Conservation (phyloP, 208 protist species). For the Blastocrithidia nonstop region DNA sequence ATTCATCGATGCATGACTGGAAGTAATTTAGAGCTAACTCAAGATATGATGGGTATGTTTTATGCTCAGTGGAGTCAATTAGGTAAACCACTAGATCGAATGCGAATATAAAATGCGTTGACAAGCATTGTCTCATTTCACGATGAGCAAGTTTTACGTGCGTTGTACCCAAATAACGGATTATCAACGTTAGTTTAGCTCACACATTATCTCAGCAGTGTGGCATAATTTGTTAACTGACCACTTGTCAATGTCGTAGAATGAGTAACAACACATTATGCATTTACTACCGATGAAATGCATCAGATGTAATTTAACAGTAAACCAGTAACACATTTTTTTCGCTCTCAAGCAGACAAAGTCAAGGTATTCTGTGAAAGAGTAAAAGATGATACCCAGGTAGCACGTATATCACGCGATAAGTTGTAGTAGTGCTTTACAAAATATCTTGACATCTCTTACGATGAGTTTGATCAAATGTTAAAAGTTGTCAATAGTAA, state of each 20-base stretch:
- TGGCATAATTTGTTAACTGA: slow-evolving; percentile 53
- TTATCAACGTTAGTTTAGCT: slow-evolving; percentile 45
- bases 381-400: slow-evolving; percentile 22
- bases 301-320: slow-evolving; percentile 13
- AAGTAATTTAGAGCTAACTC: slow-evolving; percentile 40
- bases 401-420: slow-evolving; percentile 17
- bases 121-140: slow-evolving; percentile 21
- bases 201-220: slow-evolving; percentile 54
- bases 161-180: slow-evolving; percentile 55
- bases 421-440: slow-evolving; percentile 21
- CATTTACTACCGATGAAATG: slow-evolving; percentile 34
- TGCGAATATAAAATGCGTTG: slow-evolving; percentile 45
- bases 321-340: slow-evolving; percentile 21
- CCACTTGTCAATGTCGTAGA: slow-evolving; percentile 43
- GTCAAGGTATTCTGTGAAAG: slow-evolving; percentile 18
- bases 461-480: slow-evolving; percentile 28
- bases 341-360: slow-evolving; percentile 13
- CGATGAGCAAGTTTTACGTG: slow-evolving; percentile 40
- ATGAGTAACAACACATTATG: slow-evolving; percentile 46
- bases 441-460: slow-evolving; percentile 15
- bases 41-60: slow-evolving; percentile 47
- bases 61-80: slow-evolving; percentile 24
- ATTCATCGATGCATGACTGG: slow-evolving; percentile 42
- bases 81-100: slow-evolving; percentile 34
- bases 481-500: slow-evolving; percentile 9